phyloP scores from a whole-genome alignment of 2,329 filamentous ascomycete genomes.

The Hirsutella rhossiliensis region DNA sequence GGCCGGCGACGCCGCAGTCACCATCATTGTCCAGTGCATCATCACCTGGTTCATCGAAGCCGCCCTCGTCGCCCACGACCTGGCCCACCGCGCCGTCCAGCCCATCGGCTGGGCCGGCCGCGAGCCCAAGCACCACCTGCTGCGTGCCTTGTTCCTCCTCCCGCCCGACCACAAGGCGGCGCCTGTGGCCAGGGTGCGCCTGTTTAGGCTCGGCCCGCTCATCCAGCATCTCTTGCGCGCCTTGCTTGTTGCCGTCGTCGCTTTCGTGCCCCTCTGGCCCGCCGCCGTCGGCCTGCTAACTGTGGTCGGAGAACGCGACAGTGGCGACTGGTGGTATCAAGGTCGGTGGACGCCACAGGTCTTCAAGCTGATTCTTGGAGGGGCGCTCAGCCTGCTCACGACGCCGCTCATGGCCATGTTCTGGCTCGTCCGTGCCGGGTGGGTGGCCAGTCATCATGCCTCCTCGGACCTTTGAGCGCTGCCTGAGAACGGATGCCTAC shows the following conservation, averaged over 20 bases:
- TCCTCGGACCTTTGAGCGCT: background rate
- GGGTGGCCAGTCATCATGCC: slow-evolving; percentile 14
- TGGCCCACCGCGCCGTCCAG: slow-evolving; percentile 29
- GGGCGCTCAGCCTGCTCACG: slow-evolving; percentile 29
- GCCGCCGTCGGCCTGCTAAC: slow-evolving; percentile 29
- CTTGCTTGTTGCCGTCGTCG: slow-evolving; percentile 16
- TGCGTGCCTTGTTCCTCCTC: slow-evolving; percentile 33
- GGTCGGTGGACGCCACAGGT: slow-evolving; percentile 32
- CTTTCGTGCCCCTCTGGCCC: slow-evolving; percentile 32
- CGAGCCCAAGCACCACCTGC: slow-evolving; percentile 18
- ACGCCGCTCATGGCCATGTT: slow-evolving; percentile 36
- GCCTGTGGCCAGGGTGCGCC: background rate
- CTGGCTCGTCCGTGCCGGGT: slow-evolving; percentile 38
- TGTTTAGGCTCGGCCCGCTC: slow-evolving; percentile 5
- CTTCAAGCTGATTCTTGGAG: slow-evolving; percentile 38
- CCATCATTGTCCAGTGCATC: slow-evolving; percentile 36
- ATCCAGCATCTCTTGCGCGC: slow-evolving; percentile 16
- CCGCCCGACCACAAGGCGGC: background rate
- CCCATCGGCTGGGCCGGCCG: slow-evolving; percentile 30
- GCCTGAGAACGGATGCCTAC: background rate
- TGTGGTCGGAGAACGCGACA: slow-evolving; percentile 19
- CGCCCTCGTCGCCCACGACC: slow-evolving; percentile 33
- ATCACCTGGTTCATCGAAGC: slow-evolving; percentile 40
- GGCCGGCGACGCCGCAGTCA: slow-evolving; percentile 34
- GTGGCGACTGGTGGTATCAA: slow-evolving; percentile 31